Percentiles rank a stretch among this genome's conserved stretches.
Evolutionary conservation across 345 rosid species (phyloP).

Genomic region (Dipteronia dyeriana): DNA sequence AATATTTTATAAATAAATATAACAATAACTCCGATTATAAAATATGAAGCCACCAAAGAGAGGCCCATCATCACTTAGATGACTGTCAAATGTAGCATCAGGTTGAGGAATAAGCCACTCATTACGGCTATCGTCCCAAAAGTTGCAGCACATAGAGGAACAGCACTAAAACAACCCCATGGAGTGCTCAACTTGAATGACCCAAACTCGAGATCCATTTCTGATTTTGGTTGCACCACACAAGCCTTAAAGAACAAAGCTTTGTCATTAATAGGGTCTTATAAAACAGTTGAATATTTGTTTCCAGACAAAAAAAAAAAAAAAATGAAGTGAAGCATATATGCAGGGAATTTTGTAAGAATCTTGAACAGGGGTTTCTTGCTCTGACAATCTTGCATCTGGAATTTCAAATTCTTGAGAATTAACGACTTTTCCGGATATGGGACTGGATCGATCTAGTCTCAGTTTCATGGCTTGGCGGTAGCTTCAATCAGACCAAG

Average conservation of each 20-base stretch:
- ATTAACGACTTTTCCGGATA: no score
- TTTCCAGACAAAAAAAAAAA: no score
- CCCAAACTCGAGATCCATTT: slow-evolving; percentile 83
- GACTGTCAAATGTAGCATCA: slow-evolving; percentile 76
- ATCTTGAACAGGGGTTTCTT: no score
- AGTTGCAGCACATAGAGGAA: slow-evolving; percentile 65
- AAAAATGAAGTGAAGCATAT: neutral
- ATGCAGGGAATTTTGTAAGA: neutral
- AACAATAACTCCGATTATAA: no score
- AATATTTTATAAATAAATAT: no score
- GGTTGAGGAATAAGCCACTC: slow-evolving; percentile 96
- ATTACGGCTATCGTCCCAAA: slow-evolving; percentile 85
- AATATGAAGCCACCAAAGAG: slow-evolving; percentile 83
- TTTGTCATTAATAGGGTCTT: neutral
- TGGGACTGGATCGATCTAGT: no score
- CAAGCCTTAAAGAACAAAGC: slow-evolving; percentile 60
- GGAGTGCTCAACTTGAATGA: slow-evolving; percentile 78
- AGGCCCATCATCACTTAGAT: slow-evolving; percentile 68
- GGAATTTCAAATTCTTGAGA: no score
- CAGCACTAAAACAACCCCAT: slow-evolving; percentile 75
- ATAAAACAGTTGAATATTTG: neutral
- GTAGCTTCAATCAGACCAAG: no score
- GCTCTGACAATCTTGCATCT: no score
- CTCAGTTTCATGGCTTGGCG: no score
- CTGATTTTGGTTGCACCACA: slow-evolving; percentile 88